Base-by-base conservation (phyloP, 371 early-diverging fungal species). In the Mortierella sp. region DNA sequence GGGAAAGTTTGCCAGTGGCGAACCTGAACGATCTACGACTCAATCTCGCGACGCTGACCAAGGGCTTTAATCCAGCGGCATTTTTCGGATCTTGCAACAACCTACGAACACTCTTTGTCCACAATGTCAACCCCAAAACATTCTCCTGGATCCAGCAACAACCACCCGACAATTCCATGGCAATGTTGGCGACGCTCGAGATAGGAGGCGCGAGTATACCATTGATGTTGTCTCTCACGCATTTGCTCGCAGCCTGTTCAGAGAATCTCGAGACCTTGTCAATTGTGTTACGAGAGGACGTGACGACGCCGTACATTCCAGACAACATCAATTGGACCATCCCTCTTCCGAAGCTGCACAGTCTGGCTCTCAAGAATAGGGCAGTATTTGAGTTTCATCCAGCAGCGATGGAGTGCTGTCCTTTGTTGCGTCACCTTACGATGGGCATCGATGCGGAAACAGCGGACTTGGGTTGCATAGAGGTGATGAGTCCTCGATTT, bases 381-480 rank as follows among this genome's bases (percentile, higher is more conserved):
- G 63, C 78, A 5, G 47, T 72, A 11, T 78, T 78, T 73, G 78
- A 65, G 55, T 50, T 78, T 44, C 45, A 78, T 52, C 63, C 63
- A 6, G 50, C 26, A 9, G 73, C 73, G 3, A 31, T 78, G 42
- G 71, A 52, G 50, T 0, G 1, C 21, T 78, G 78, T 52, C 79
- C 73, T 28, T 11, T 26, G 8, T 73, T 78, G 31, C 73, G 73
- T 13, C 1, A n/a, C 3, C 47, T 78, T 2, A 65, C 26, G 2
- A 42, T 78, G 24, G 52, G 24, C 24, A 26, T 73, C 10, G 42
- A 72, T 65, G 73, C 78, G 9, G 77, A 72, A 42, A 42, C 38
- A 21, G 14, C 73, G 24, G 50, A 54, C 7, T 24, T 52, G 10
- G 60, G 72, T 28, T 58, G 52, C 31, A 68, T 19, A 11, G 79